phyloP scores from a whole-genome alignment of 176 grass and related monocot genomes.

The Oryza rufipogon region DNA sequence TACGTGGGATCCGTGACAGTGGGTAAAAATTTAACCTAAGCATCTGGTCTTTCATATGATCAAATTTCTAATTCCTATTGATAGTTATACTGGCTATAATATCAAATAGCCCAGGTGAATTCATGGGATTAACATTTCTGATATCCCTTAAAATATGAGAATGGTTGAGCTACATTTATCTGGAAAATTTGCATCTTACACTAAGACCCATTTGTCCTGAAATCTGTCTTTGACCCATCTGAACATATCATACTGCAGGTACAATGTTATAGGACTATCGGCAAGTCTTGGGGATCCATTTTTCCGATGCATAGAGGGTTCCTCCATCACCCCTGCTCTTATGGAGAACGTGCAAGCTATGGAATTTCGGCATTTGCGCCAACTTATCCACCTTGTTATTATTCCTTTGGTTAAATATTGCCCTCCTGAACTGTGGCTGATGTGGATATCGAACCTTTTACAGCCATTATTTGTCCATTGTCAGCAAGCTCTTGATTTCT shows the following conservation, averaged over 20 bases:
- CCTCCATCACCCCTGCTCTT: constrained; percentile 70
- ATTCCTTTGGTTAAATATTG: constrained; percentile 88
- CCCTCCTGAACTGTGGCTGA: constrained; percentile 66
- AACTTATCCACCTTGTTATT: constrained; percentile 89
- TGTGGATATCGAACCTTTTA: constrained; percentile 70
- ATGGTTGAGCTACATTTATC: background rate
- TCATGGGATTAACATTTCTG: background rate
- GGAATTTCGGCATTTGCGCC: constrained; percentile 93
- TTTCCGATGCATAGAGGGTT: constrained; percentile 64
- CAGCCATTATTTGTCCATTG: constrained; percentile 85
- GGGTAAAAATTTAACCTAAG: constrained; percentile 49
- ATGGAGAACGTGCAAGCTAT: constrained; percentile 87
- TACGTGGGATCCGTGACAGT: constrained; percentile 92
- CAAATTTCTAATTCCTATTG: background rate
- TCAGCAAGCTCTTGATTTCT: constrained; percentile 85
- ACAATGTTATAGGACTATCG: constrained; percentile 87
- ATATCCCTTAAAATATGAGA: constrained; percentile 7
- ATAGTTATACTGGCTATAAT: background rate
- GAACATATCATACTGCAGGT: constrained; percentile 61
- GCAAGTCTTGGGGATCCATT: constrained; percentile 87
- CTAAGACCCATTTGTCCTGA: constrained; percentile 29
- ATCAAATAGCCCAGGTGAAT: background rate
- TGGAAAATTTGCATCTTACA: constrained; percentile 13
- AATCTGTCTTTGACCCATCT: constrained; percentile 30
- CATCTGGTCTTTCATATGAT: background rate